A percentile compares a stretch with the other conserved stretches of the same genome.
Conservation (phyloP, 495 filamentous ascomycete genomes). For the Podospora appendiculata region DNA sequence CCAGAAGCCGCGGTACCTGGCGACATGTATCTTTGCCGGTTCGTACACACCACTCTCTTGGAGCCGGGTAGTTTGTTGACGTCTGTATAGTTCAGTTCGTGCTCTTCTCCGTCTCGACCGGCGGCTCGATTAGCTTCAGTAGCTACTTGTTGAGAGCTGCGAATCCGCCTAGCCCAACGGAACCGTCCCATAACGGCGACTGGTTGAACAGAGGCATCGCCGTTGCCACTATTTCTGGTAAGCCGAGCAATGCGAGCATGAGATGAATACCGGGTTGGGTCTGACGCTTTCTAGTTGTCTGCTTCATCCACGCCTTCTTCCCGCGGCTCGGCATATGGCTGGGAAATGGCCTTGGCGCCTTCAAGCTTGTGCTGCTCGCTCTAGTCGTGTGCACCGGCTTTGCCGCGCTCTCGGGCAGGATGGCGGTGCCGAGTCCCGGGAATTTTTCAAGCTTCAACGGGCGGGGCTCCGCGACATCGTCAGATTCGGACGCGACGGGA, state of each 20-base stretch:
- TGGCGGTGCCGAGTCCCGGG: constrained; percentile 5
- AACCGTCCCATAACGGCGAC: constrained; percentile 5
- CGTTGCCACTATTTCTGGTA: constrained; percentile 33
- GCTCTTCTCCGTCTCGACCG: constrained; percentile 29
- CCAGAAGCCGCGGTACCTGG: constrained; percentile 22
- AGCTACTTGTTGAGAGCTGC: constrained; percentile 24
- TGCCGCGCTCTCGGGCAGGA: constrained; percentile 22
- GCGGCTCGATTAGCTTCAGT: constrained; percentile 22
- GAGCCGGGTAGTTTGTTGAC: background rate
- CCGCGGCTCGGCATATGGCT: constrained; percentile 57
- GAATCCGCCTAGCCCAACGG: background rate
- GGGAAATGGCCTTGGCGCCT: constrained; percentile 51
- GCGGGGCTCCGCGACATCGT: background rate
- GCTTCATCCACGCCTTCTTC: constrained; percentile 48
- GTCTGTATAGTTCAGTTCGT: constrained; percentile 25
- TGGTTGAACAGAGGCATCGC: constrained; percentile 27
- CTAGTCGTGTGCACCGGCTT: constrained; percentile 56
- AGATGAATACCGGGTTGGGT: background rate
- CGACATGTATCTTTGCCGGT: constrained; percentile 27
- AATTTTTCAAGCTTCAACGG: constrained; percentile 46
- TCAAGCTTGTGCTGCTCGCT: constrained; percentile 55
- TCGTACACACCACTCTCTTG: background rate
- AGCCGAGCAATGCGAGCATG: background rate
- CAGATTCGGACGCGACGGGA: background rate
- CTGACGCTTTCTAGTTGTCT: constrained; percentile 28